Base-by-base conservation (phyloP, 1,284 basidiomycete species). In the Cutaneotrichosporon sp. region DNA sequence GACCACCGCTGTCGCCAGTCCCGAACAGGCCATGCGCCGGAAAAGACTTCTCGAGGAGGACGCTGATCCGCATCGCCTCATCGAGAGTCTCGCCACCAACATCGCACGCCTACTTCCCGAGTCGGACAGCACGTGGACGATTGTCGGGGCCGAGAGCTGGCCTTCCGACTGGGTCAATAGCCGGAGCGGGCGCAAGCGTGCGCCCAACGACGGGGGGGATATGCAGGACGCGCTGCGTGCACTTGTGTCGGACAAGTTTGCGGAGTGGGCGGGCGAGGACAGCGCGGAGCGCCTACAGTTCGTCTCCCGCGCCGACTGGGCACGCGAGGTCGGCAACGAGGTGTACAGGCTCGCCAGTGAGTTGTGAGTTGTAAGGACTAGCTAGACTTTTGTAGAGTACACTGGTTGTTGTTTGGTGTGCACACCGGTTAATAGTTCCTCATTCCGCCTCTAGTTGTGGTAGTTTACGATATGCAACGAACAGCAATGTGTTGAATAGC, bases 81-180 rank as follows among this genome's bases (percentile, higher is more conserved):
- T 53, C 31, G 51, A 53, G 31, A 53, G 31, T 6, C 51, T 53
- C 7, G 18, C 51, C 4, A 18, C 51, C 7, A 30, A 53, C 51
- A 53, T 53, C 18, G 51, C 51, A 30, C 51, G 51, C 51, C 51
- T 53, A 16, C 51, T 53, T 18, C 51, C 51, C 18, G 10, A n/a
- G 26, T 53, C 51, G 30, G 31, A 18, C 13, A 53, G 51, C 16
- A 6, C 13, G 8, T 53, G 51, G 51, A 53, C 51, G 0, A 53
- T 53, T 30, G 51, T 53, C 16, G 51, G 51, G 7, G 51, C 51
- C 30, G 51, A 53, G 51, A n/a, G 11, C 18, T 53, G 51, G 51
- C 51, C 51, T 11, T 7, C 18, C 30, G 51, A 53, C 14, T 53
- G 51, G 51, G 31, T 22, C 51, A 18, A 53, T 10, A 13, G 18